Conservation (phyloP, 2,329 filamentous ascomycete species). For the Cercospora janseana region DNA sequence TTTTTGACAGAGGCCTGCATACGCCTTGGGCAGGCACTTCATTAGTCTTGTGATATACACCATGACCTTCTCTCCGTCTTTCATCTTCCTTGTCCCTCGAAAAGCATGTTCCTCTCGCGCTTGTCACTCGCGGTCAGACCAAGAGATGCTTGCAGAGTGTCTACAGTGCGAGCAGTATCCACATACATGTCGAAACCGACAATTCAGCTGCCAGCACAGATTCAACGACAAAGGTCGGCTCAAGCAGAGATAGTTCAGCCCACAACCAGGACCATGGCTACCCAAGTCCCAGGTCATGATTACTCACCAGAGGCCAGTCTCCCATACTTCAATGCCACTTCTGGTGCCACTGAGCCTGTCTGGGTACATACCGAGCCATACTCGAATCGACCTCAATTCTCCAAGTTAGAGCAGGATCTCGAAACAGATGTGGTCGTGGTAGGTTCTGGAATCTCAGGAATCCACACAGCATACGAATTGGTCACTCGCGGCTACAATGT, state of each 20-base stretch:
- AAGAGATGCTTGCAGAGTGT: background rate
- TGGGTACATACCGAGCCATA: constrained; percentile 54
- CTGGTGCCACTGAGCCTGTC: constrained; percentile 52
- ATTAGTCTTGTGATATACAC: too few relatives aligned
- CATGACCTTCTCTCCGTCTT: background rate
- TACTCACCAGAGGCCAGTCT: constrained; percentile 17
- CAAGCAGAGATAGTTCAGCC: constrained; percentile 6
- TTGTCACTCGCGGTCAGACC: background rate
- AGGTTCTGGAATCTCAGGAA: constrained; percentile 54
- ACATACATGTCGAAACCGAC: constrained; percentile 9
- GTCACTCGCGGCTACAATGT: constrained; percentile 52
- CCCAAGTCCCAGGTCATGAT: constrained; percentile 1
- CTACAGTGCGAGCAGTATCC: background rate
- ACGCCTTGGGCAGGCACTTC: too few relatives aligned
- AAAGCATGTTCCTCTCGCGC: background rate
- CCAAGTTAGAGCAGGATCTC: constrained; percentile 45
- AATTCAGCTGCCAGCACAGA: background rate
- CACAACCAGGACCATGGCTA: constrained; percentile 19
- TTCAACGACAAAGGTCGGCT: constrained; percentile 9
- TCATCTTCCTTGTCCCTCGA: background rate
- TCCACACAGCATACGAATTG: constrained; percentile 55
- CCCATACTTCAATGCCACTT: constrained; percentile 46
- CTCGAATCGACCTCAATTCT: constrained; percentile 46
- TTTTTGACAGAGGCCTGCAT: too few relatives aligned
- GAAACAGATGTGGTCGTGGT: constrained; percentile 53